These are phyloP conservation scores for Gloeostereum incarnatum DNA, from an alignment of 768 basidiomycete genomes.

Conservation along the genomic window DNA sequence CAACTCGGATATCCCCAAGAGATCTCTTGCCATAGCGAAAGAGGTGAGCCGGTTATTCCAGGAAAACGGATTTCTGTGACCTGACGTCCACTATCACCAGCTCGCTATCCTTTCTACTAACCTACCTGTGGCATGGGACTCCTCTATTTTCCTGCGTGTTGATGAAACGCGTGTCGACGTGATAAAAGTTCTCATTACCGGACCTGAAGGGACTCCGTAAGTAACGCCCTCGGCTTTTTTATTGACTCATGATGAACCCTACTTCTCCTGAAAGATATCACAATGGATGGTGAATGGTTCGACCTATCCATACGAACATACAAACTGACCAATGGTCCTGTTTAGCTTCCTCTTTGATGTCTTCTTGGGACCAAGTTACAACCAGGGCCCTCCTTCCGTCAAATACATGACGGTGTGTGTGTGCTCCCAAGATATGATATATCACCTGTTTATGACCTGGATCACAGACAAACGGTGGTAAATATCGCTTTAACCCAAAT, in stretches of 20 bases:
- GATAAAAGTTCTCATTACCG: conserved; percentile 87
- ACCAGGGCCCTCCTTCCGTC: conserved; percentile 72
- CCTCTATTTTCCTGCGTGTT: conserved; percentile 86
- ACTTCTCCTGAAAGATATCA: conserved; percentile 47
- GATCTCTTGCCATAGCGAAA: conserved; percentile 91
- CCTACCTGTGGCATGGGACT: conserved; percentile 91
- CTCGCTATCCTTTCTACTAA: conserved; percentile 91
- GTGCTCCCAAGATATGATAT: conserved; percentile 4
- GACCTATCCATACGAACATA: neutral
- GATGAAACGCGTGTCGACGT: conserved; percentile 90
- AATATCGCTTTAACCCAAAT: conserved; percentile 90
- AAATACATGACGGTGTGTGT: conserved; percentile 49
- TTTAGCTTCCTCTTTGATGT: conserved; percentile 78
- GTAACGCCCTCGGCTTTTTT: conserved; percentile 13
- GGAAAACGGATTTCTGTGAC: neutral
- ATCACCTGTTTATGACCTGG: too few species aligned
- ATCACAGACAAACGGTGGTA: conserved; percentile 73
- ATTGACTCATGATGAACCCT: conserved; percentile 5
- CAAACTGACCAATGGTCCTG: neutral
- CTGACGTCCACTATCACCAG: conserved; percentile 31
- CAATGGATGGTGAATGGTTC: conserved; percentile 71
- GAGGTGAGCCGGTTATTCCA: conserved; percentile 41
- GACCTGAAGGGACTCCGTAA: conserved; percentile 91
- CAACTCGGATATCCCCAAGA: conserved; percentile 80
- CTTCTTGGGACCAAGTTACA: conserved; percentile 85